phyloP scores from a whole-genome alignment of 202 grass and related monocot species.

The Digitaria exilis region DNA sequence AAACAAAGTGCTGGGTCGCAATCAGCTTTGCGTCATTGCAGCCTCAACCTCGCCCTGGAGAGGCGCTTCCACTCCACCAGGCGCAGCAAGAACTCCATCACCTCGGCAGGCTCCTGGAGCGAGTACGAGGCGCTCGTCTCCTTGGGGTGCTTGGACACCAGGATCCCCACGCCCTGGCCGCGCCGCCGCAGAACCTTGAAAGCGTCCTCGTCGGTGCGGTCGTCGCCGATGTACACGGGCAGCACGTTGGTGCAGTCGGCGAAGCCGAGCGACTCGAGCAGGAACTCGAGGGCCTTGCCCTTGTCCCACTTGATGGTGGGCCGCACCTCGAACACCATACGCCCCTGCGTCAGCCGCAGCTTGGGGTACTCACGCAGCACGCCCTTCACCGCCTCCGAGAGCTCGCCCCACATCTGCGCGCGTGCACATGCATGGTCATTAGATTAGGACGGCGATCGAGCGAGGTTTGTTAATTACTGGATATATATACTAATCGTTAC shows the following conservation, averaged over 20 bases:
- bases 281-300: constrained; percentile 92
- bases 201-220: constrained; percentile 96
- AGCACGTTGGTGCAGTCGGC: constrained; percentile 62
- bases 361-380: constrained; percentile 72
- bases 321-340: constrained; percentile 94
- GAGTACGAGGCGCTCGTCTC: constrained; percentile 87
- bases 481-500: too few relatives aligned
- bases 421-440: too few relatives aligned
- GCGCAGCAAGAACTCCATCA: constrained; percentile 85
- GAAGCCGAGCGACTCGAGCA: constrained; percentile 86
- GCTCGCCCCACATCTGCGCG: constrained; percentile 62
- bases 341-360: constrained; percentile 73
- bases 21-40: neutral
- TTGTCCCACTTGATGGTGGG: constrained; percentile 99
- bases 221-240: constrained; percentile 91
- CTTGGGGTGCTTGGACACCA: constrained; percentile 87
- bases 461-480: too few relatives aligned
- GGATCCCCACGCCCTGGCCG: constrained; percentile 84
- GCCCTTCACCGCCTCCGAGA: constrained; percentile 63
- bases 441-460: too few relatives aligned
- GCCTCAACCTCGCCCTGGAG: constrained; percentile 9
- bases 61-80: constrained; percentile 88
- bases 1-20: neutral
- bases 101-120: constrained; percentile 80
- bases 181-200: constrained; percentile 80